Base-by-base conservation (phyloP, 2,329 filamentous ascomycete genomes). In the Akanthomyces dipterigenus region DNA sequence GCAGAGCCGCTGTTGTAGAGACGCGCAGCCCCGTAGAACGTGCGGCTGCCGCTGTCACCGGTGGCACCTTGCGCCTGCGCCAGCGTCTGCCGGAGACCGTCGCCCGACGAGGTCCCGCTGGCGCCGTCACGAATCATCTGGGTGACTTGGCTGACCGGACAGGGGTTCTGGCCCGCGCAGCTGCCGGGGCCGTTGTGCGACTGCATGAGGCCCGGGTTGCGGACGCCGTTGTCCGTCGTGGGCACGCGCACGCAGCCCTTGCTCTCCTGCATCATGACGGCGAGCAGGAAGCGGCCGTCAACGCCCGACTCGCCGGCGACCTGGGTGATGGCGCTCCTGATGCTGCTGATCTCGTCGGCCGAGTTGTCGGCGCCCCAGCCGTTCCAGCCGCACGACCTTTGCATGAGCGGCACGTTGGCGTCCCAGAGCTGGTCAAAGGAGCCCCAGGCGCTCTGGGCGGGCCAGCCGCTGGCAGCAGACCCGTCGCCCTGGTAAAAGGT, bases 181-280 rank as follows among this genome's bases (percentile, higher is more conserved):
- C 20, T 42, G 31, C 51, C 59, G 5, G 50, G 31, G 51, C 59
- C 51, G 31, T 49, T 56, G 53, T 61, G 59, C 42, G 51, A 56
- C 53, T 61, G 59, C 59, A 61, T 61, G 9, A 56, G 51, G n/a
- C 59, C 59, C 3, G 59, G 59, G 53, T 61, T 61, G 42, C 34
- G 31, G 51, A 61, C 59, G 22, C 51, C 59, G 24, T 61, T 61
- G 45, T 61, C 46, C 20, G 59, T 61, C n/a, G 51, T 56, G n/a
- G 59, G 59, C 16, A 24, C 59, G 20, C 59, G 51, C 5, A 61
- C 59, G 59, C 59, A 61, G 28, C 59, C 60, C 38, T 62, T 62
- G 60, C 45, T 70, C 63, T 77, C 28, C 69, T 70, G 62, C 67
- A 72, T 57, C 64, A 68, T 5, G 73, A 69, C 63, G 72, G 73